Percentiles rank a stretch among this genome's conserved stretches.
These are phyloP conservation scores for Abelmoschus esculentus DNA, from an alignment of 345 rosid species.

Conservation along the genomic window DNA sequence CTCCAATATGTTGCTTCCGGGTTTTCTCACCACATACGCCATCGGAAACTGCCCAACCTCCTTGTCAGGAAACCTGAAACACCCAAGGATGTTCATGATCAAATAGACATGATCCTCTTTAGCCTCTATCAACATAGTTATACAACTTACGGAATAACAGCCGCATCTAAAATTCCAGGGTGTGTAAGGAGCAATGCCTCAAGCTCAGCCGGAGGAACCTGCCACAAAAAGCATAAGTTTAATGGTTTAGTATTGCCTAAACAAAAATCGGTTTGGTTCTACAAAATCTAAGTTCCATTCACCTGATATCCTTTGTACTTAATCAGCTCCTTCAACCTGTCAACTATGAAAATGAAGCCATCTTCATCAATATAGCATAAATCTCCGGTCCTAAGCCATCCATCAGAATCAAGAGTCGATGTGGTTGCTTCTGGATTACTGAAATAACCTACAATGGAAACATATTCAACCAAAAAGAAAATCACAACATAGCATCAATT, in stretches of 20 bases:
- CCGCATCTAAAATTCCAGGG: slow-evolving; percentile 63
- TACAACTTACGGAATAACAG: slow-evolving; percentile 72
- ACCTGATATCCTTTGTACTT: slow-evolving; percentile 96
- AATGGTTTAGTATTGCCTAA: too few relatives aligned
- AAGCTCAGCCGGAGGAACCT: slow-evolving; percentile 94
- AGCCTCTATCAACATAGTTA: too few relatives aligned
- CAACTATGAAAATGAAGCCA: slow-evolving; percentile 77
- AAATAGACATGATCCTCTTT: too few relatives aligned
- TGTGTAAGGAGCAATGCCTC: slow-evolving; percentile 76
- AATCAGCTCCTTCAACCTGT: slow-evolving; percentile 80
- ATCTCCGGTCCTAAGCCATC: slow-evolving; percentile 94
- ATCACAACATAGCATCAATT: not conserved
- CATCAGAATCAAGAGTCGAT: slow-evolving; percentile 63
- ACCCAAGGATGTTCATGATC: not conserved
- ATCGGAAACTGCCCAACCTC: slow-evolving; percentile 82
- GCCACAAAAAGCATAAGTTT: slow-evolving; percentile 3
- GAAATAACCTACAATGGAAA: slow-evolving; percentile 50
- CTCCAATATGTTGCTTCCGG: slow-evolving; percentile 44
- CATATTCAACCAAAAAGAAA: not conserved
- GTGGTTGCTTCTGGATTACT: slow-evolving; percentile 70
- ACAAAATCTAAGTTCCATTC: not conserved
- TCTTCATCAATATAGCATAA: slow-evolving; percentile 79
- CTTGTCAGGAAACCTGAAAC: slow-evolving; percentile 64
- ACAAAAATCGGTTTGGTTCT: too few relatives aligned
- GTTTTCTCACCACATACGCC: slow-evolving; percentile 69